Percentiles rank a stretch among this genome's conserved stretches.
Conservation (phyloP, 2,329 filamentous ascomycete species). For the Dryadomyces quercus-mongolicae region DNA sequence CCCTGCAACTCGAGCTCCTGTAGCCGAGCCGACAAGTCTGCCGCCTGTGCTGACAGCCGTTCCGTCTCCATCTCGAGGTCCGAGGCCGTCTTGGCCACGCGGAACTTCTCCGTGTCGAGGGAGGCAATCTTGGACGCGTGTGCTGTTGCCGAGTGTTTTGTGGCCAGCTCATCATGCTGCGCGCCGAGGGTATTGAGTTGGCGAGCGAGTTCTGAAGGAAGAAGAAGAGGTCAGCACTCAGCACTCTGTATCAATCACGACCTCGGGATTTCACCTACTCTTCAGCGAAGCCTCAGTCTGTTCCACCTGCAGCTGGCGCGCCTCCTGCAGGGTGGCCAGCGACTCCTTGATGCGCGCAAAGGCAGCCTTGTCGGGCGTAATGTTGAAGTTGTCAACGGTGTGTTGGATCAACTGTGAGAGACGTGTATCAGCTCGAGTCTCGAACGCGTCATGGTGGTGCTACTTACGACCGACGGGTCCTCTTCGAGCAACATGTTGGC, state of each 20-base stretch:
- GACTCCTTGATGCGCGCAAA: constrained; percentile 77
- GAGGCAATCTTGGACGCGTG: constrained; percentile 78
- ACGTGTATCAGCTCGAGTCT: background rate
- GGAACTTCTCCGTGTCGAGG: constrained; percentile 88
- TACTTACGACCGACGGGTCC: constrained; percentile 68
- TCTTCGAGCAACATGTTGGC: constrained; percentile 84
- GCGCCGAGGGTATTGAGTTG: constrained; percentile 61
- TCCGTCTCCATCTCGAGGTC: constrained; percentile 94
- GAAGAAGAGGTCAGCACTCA: constrained; percentile 9
- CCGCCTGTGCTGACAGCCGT: constrained; percentile 67
- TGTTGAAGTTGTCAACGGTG: constrained; percentile 93
- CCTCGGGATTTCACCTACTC: too few species aligned
- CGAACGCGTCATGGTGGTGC: background rate
- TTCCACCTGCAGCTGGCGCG: constrained; percentile 65
- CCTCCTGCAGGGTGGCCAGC: constrained; percentile 69
- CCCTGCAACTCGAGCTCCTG: constrained; percentile 80
- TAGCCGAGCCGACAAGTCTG: constrained; percentile 60
- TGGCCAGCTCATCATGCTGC: constrained; percentile 65
- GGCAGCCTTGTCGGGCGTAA: constrained; percentile 72
- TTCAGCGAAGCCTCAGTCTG: constrained; percentile 57
- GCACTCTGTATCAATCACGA: too few species aligned
- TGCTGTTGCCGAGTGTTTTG: constrained; percentile 61
- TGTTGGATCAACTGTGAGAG: constrained; percentile 66
- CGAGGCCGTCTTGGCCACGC: constrained; percentile 78
- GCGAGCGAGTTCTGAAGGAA: constrained; percentile 48